A percentile compares a stretch with the other conserved stretches of the same genome.
phyloP scores from a whole-genome alignment of 768 basidiomycete species.

The Albatrellus ellisii region DNA sequence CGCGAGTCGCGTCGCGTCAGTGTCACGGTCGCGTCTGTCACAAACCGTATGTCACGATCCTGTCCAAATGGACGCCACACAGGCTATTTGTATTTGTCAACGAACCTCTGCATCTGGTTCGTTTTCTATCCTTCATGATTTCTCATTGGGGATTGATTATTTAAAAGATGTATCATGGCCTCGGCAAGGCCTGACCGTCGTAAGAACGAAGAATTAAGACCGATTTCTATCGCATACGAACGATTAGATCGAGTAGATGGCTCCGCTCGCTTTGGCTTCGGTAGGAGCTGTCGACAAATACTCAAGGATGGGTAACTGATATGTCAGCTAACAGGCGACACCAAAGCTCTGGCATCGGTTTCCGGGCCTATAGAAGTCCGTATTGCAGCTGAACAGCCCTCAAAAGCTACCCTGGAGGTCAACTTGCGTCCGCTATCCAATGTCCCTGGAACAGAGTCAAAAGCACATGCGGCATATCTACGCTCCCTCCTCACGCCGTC shows the following conservation, averaged over 20 bases:
- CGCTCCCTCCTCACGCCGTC: constrained; percentile 45
- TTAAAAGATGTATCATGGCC: background rate
- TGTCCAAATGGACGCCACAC: no score
- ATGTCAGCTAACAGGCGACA: constrained; percentile 28
- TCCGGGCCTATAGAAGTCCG: constrained; percentile 77
- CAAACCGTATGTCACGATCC: no score
- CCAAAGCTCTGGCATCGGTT: constrained; percentile 47
- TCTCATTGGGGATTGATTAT: no score
- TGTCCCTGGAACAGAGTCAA: constrained; percentile 58
- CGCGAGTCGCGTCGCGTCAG: no score
- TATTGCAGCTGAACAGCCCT: constrained; percentile 52
- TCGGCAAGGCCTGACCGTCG: constrained; percentile 25
- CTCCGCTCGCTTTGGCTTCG: constrained; percentile 60
- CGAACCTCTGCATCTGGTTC: no score
- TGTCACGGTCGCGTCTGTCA: no score
- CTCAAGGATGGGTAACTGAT: background rate
- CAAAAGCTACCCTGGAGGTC: constrained; percentile 66
- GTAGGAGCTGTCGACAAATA: constrained; percentile 17
- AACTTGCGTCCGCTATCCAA: constrained; percentile 54
- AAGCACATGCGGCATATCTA: constrained; percentile 40
- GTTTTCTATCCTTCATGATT: no score
- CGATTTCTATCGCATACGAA: constrained; percentile 37
- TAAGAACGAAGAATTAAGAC: constrained; percentile 21
- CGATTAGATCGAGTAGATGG: constrained; percentile 62
- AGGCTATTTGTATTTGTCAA: no score